Percentiles rank a stretch among this genome's conserved stretches.
These are phyloP conservation scores for Colletotrichum sp. DNA, from an alignment of 2,329 filamentous ascomycete species.

Conservation along the genomic window DNA sequence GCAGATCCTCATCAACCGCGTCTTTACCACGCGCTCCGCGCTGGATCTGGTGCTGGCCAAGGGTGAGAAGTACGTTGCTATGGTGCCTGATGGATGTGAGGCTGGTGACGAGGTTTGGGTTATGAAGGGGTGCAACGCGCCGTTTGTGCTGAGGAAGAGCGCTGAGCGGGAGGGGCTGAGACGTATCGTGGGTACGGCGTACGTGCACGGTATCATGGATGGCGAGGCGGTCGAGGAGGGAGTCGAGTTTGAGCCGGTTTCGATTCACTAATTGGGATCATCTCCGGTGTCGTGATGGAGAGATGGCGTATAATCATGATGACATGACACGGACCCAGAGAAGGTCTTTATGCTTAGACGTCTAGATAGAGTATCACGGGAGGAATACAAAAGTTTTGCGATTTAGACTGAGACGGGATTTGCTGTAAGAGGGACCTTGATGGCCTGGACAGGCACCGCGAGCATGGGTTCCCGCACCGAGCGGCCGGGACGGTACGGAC, in stretches of 20 bases:
- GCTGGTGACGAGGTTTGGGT: slow-evolving; percentile 17
- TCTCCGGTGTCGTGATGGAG: too few relatives aligned
- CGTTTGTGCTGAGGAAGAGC: slow-evolving; percentile 18
- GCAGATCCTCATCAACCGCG: slow-evolving; percentile 13
- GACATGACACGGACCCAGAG: not conserved
- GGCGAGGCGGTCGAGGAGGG: not conserved
- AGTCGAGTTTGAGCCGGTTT: not conserved
- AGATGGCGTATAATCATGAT: not conserved
- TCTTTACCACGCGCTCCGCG: slow-evolving; percentile 6
- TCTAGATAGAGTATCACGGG: not conserved
- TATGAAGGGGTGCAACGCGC: slow-evolving; percentile 17
- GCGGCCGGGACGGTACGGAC: slow-evolving; percentile 4
- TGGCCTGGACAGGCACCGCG: not conserved
- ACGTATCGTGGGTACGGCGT: slow-evolving; percentile 11
- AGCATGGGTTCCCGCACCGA: not conserved
- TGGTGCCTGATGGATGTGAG: slow-evolving; percentile 14
- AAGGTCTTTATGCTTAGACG: not conserved
- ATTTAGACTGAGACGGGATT: not conserved
- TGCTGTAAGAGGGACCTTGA: not conserved
- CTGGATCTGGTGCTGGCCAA: slow-evolving; percentile 16
- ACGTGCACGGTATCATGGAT: slow-evolving; percentile 17
- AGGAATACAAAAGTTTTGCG: not conserved
- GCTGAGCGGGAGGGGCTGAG: slow-evolving; percentile 1
- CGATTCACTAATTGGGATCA: slow-evolving; percentile 6
- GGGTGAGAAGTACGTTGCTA: slow-evolving; percentile 1